These are phyloP conservation scores for Elsinoe perseae DNA, from an alignment of 2,329 filamentous ascomycete genomes.

Conservation along the genomic window DNA sequence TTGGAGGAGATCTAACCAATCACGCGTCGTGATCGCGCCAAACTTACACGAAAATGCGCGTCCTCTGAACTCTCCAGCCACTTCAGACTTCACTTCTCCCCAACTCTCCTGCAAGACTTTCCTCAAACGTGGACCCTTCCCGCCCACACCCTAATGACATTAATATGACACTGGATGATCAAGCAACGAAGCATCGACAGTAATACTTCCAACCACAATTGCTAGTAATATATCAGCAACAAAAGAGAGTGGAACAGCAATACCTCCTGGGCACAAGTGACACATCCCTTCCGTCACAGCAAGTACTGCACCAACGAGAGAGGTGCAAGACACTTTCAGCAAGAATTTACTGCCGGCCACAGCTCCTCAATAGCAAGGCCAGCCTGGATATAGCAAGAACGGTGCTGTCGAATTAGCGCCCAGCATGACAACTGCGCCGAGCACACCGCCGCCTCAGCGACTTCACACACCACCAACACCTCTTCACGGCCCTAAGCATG, in stretches of 20 bases:
- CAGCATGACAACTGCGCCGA: constrained; percentile 9
- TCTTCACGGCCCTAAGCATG: constrained; percentile 54
- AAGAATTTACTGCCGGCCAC: no score
- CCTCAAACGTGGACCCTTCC: background rate
- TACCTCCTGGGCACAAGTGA: no score
- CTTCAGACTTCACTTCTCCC: background rate
- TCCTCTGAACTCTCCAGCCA: background rate
- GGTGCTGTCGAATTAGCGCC: background rate
- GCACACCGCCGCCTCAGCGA: constrained; percentile 51
- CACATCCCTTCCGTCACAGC: no score
- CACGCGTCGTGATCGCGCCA: background rate
- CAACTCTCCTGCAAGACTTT: background rate
- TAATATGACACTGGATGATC: background rate
- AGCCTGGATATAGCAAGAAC: no score
- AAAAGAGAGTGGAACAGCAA: no score
- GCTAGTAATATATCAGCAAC: background rate
- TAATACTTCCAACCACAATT: background rate
- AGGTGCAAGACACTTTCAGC: no score
- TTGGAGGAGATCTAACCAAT: background rate
- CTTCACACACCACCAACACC: constrained; percentile 63
- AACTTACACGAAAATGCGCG: background rate
- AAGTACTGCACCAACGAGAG: no score
- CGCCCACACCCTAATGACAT: background rate
- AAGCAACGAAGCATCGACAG: background rate
- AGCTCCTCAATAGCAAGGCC: no score